These are phyloP conservation scores for Physcomitrellopsis africana DNA, from an alignment of 225 moss, liverwort and hornwort species.

Conservation along the genomic window DNA sequence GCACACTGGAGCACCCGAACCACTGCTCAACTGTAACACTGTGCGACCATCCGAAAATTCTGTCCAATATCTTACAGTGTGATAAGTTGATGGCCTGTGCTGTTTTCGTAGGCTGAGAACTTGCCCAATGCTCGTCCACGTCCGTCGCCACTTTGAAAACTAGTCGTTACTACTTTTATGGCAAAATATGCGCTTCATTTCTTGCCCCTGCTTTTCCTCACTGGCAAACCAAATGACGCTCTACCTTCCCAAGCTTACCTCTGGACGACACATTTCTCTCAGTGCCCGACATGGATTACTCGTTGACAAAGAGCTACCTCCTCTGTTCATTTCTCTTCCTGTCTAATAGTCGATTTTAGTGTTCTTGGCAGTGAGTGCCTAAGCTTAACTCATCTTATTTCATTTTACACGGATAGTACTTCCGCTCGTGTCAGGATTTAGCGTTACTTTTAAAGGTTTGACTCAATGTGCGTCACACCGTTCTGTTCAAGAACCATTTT, in stretches of 20 bases:
- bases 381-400: no score
- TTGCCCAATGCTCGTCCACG: not conserved
- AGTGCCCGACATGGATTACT: not conserved
- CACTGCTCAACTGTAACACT: not conserved
- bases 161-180: slow-evolving; percentile 44
- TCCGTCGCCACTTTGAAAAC: slow-evolving; percentile 32
- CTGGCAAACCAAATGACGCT: not conserved
- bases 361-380: not conserved
- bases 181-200: slow-evolving; percentile 27
- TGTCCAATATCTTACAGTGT: slow-evolving; percentile 6
- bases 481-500: no score
- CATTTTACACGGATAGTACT: not conserved
- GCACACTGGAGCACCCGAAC: not conserved
- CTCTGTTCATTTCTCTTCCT: not conserved
- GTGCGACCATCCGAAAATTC: not conserved
- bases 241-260: not conserved
- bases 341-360: not conserved
- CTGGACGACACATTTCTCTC: not conserved
- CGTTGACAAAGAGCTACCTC: not conserved
- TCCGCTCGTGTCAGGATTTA: not conserved
- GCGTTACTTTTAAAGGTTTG: not conserved
- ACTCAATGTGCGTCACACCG: not conserved
- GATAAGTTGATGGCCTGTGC: slow-evolving; percentile 2
- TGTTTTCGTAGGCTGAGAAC: no score
- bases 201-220: not conserved